Conservation (phyloP, 768 basidiomycete genomes). For the Harrya chromipes region DNA sequence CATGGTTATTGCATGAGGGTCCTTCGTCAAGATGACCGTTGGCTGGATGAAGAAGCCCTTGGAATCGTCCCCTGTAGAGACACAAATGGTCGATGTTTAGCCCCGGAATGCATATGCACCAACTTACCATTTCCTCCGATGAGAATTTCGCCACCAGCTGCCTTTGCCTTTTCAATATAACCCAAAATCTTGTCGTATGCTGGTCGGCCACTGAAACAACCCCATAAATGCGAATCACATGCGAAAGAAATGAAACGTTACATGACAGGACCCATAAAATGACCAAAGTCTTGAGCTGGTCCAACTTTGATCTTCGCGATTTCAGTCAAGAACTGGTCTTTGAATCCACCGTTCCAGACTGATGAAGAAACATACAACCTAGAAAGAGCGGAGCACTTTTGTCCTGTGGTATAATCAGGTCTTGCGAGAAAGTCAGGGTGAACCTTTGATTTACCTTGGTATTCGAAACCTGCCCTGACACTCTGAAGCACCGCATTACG, state of each 20-base stretch:
- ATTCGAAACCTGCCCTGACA: slow-evolving; percentile 90
- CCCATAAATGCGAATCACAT: not conserved
- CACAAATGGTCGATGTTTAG: not conserved
- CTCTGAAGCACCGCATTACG: slow-evolving; percentile 87
- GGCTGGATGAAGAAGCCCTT: slow-evolving; percentile 94
- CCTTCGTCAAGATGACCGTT: slow-evolving; percentile 89
- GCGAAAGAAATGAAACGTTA: slow-evolving; percentile 30
- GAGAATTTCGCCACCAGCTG: slow-evolving; percentile 84
- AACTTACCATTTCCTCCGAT: slow-evolving; percentile 73
- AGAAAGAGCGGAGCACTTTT: slow-evolving; percentile 96
- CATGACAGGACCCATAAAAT: slow-evolving; percentile 98
- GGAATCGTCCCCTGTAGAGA: slow-evolving; percentile 68
- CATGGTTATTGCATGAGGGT: slow-evolving; percentile 87
- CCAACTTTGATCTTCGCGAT: slow-evolving; percentile 86
- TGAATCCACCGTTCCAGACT: slow-evolving; percentile 85
- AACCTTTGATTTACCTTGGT: slow-evolving; percentile 60
- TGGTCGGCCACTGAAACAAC: slow-evolving; percentile 58
- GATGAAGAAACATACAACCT: slow-evolving; percentile 87
- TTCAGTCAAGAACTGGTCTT: slow-evolving; percentile 70
- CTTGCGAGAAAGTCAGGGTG: not conserved
- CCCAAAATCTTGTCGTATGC: slow-evolving; percentile 84
- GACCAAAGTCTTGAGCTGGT: slow-evolving; percentile 63
- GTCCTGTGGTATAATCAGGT: slow-evolving; percentile 45
- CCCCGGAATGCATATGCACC: not conserved
- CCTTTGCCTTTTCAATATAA: slow-evolving; percentile 85